A percentile compares a stretch with the other conserved stretches of the same genome.
These are phyloP conservation scores for Tylopilus plumbeoviolaceoides DNA, from an alignment of 768 basidiomycete genomes.

Conservation along the genomic window DNA sequence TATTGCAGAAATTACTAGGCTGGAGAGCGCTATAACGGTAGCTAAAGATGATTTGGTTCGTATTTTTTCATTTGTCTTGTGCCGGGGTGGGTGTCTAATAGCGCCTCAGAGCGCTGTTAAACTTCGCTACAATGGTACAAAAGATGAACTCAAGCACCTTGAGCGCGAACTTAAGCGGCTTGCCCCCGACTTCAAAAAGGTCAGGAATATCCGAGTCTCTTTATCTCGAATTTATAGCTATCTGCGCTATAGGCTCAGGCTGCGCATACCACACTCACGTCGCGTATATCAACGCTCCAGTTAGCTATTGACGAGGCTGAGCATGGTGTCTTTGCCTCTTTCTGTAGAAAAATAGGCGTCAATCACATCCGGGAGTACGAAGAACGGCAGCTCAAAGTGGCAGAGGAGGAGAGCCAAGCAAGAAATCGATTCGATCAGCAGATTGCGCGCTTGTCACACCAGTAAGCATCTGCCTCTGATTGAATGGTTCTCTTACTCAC, in stretches of 20 bases:
- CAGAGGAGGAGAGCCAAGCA: constrained; percentile 84
- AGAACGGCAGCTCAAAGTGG: constrained; percentile 82
- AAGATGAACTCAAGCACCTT: constrained; percentile 80
- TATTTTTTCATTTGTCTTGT: neutral
- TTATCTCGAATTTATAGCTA: neutral
- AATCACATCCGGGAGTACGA: constrained; percentile 89
- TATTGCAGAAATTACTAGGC: constrained; percentile 67
- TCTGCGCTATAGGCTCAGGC: constrained; percentile 44
- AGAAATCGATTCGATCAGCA: constrained; percentile 80
- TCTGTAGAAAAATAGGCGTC: constrained; percentile 79
- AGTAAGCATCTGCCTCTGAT: constrained; percentile 45
- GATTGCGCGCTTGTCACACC: constrained; percentile 79
- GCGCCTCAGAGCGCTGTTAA: constrained; percentile 64
- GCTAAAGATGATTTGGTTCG: constrained; percentile 81
- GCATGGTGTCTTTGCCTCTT: constrained; percentile 68
- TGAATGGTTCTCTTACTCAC: constrained; percentile 1
- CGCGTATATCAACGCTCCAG: constrained; percentile 51
- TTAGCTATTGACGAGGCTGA: constrained; percentile 71
- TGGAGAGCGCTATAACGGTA: constrained; percentile 74
- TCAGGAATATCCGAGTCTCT: constrained; percentile 19
- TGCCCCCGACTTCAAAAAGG: constrained; percentile 71
- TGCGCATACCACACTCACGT: constrained; percentile 48
- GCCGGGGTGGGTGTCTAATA: neutral
- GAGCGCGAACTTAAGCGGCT: constrained; percentile 65
- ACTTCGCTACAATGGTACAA: constrained; percentile 69